Percentiles rank a stretch among this genome's conserved stretches.
Evolutionary conservation across 75 land plant genomes (phyloP).

Genomic region (Pinus taeda): DNA sequence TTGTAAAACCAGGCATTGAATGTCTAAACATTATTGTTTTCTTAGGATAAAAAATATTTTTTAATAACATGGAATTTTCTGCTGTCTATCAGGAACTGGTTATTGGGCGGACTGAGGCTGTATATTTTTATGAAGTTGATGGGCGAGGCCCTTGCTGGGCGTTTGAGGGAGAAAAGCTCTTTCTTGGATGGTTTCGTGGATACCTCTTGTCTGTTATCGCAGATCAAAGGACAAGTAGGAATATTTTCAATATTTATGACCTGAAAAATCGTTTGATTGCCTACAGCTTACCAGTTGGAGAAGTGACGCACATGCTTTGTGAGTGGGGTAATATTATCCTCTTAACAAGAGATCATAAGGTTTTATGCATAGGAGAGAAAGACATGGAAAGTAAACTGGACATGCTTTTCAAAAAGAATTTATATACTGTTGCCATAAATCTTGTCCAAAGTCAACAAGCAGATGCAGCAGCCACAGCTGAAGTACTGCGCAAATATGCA

Average conservation of each 20-base stretch:
- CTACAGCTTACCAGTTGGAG: slow-evolving; percentile 73
- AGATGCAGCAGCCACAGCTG: slow-evolving; percentile 96
- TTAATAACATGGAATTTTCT: background rate
- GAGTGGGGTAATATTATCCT: slow-evolving; percentile 94
- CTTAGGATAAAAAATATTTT: background rate
- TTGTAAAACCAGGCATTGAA: background rate
- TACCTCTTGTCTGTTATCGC: slow-evolving; percentile 80
- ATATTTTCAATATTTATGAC: slow-evolving; percentile 86
- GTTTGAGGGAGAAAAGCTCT: slow-evolving; percentile 93
- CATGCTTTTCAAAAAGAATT: slow-evolving; percentile 93
- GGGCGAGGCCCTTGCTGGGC: slow-evolving; percentile 99
- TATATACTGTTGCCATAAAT: slow-evolving; percentile 93
- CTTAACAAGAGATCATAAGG: slow-evolving; percentile 71
- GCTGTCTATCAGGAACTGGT: slow-evolving; percentile 70
- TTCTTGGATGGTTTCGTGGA: slow-evolving; percentile 94
- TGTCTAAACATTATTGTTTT: background rate
- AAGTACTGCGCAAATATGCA: slow-evolving; percentile 93
- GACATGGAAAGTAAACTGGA: slow-evolving; percentile 99
- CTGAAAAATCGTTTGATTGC: slow-evolving; percentile 89
- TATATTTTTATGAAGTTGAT: slow-evolving; percentile 93
- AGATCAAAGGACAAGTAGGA: slow-evolving; percentile 59
- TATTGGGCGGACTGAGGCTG: slow-evolving; percentile 92
- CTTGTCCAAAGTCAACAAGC: slow-evolving; percentile 98
- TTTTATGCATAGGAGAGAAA: slow-evolving; percentile 79
- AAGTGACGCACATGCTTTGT: slow-evolving; percentile 85